phyloP scores from a whole-genome alignment of 352 stramenopile genomes.

The Plasmopara halstedii region DNA sequence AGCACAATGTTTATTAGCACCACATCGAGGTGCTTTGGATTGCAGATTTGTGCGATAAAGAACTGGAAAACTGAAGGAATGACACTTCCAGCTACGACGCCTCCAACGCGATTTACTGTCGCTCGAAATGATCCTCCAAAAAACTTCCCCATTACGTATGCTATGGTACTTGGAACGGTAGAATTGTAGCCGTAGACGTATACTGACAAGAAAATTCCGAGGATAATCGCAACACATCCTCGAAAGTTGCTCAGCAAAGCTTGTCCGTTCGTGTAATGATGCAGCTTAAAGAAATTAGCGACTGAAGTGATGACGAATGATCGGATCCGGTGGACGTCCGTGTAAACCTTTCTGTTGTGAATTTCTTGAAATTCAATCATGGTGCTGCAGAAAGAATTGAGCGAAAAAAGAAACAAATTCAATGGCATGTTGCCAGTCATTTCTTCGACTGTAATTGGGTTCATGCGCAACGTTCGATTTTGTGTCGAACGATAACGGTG shows the following conservation, averaged over 20 bases:
- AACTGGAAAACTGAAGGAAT: conserved; percentile 78
- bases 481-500: conserved; percentile 55
- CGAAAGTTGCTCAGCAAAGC: conserved; percentile 1
- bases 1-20: conserved; percentile 41
- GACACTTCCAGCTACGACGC: conserved; percentile 75
- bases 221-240: conserved; percentile 37
- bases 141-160: conserved; percentile 75
- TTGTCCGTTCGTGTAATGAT: conserved; percentile 5
- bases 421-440: conserved; percentile 57
- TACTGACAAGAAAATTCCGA: conserved; percentile 53
- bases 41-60: conserved; percentile 65
- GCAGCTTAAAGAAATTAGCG: conserved; percentile 27
- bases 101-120: conserved; percentile 75
- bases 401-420: conserved; percentile 76
- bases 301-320: conserved; percentile 42
- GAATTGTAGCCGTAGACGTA: conserved; percentile 70
- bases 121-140: conserved; percentile 73
- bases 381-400: conserved; percentile 78
- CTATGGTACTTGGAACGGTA: conserved; percentile 49
- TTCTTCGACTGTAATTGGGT: conserved; percentile 41
- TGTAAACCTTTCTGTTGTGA: conserved; percentile 56
- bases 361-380: conserved; percentile 59
- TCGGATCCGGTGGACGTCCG: conserved; percentile 26
- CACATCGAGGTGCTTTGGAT: conserved; percentile 24
- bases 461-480: too few relatives aligned